Evolutionary conservation across 768 basidiomycete genomes (phyloP).

Genomic region (Crepidotus variabilis): DNA sequence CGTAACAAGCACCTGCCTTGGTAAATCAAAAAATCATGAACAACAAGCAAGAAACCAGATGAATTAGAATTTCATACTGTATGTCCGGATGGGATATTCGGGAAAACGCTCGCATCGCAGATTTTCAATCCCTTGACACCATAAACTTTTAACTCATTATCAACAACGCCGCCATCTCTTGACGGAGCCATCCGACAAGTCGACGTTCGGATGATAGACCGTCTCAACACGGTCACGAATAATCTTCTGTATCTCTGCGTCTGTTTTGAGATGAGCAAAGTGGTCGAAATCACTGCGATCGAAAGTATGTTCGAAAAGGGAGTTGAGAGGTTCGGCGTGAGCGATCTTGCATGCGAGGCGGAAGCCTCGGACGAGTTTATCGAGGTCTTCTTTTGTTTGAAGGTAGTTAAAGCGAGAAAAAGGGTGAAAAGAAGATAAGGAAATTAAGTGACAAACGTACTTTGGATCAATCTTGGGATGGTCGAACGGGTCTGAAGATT

Average conservation of each 20-base stretch:
- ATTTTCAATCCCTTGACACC: slow-evolving; percentile 40
- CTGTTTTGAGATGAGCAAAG: slow-evolving; percentile 28
- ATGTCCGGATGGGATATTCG: slow-evolving; percentile 43
- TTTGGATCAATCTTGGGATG: slow-evolving; percentile 42
- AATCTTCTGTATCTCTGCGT: slow-evolving; percentile 38
- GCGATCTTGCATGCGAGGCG: slow-evolving; percentile 35
- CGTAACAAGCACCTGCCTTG: slow-evolving; percentile 28
- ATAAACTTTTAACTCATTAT: slow-evolving; percentile 33
- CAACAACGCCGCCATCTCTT: slow-evolving; percentile 36
- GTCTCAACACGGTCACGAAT: slow-evolving; percentile 41
- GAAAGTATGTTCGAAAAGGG: slow-evolving; percentile 30
- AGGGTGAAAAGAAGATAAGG: background rate
- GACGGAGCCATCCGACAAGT: slow-evolving; percentile 44
- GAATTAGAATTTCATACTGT: slow-evolving; percentile 22
- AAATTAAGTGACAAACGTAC: slow-evolving; percentile 18
- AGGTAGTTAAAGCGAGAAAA: slow-evolving; percentile 30
- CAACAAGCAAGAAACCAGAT: background rate
- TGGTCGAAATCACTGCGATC: slow-evolving; percentile 37
- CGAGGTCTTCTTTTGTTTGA: slow-evolving; percentile 34
- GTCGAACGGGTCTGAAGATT: slow-evolving; percentile 38
- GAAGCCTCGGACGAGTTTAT: slow-evolving; percentile 39
- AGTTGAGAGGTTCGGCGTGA: slow-evolving; percentile 34
- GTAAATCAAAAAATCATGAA: background rate
- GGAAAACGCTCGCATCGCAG: slow-evolving; percentile 47
- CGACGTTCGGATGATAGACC: slow-evolving; percentile 43